These are phyloP conservation scores for Apiotrichum brassicae DNA, from an alignment of 1,284 basidiomycete species.

Conservation along the genomic window DNA sequence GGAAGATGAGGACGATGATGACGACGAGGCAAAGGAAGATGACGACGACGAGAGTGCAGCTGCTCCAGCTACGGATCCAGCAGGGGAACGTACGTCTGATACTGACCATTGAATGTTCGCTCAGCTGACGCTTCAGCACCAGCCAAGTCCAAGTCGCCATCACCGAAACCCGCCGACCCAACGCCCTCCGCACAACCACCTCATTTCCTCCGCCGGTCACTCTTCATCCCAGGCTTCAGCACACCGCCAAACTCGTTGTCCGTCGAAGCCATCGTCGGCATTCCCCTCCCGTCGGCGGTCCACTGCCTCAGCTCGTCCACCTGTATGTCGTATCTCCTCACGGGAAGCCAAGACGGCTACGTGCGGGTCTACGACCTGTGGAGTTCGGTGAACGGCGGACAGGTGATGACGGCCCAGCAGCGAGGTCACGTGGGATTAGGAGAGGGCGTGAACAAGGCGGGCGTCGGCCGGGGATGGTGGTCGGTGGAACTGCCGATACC, in stretches of 20 bases:
- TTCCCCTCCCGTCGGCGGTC: constrained; percentile 80
- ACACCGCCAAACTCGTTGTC: constrained; percentile 57
- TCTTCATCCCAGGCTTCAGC: constrained; percentile 27
- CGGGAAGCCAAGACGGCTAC: constrained; percentile 89
- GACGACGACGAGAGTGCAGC: neutral
- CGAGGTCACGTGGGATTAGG: constrained; percentile 81
- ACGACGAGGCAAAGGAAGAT: neutral
- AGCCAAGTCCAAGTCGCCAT: neutral
- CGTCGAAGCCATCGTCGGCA: constrained; percentile 87
- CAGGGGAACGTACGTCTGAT: no score
- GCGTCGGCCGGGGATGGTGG: constrained; percentile 86
- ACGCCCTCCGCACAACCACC: constrained; percentile 19
- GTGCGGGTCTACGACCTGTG: constrained; percentile 91
- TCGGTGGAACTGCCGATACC: constrained; percentile 35
- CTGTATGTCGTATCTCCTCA: constrained; percentile 84
- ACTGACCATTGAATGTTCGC: neutral
- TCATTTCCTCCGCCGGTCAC: constrained; percentile 30
- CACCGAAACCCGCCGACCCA: neutral
- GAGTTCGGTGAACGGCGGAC: constrained; percentile 76
- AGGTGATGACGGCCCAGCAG: constrained; percentile 81
- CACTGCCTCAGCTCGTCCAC: constrained; percentile 75
- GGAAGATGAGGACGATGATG: constrained; percentile 1
- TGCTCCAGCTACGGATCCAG: constrained; percentile 5
- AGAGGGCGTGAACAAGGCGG: constrained; percentile 85
- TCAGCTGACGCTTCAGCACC: neutral